A percentile compares a stretch with the other conserved stretches of the same genome.
Evolutionary conservation across 768 basidiomycete species (phyloP).

Genomic region (Naematelia encephala): DNA sequence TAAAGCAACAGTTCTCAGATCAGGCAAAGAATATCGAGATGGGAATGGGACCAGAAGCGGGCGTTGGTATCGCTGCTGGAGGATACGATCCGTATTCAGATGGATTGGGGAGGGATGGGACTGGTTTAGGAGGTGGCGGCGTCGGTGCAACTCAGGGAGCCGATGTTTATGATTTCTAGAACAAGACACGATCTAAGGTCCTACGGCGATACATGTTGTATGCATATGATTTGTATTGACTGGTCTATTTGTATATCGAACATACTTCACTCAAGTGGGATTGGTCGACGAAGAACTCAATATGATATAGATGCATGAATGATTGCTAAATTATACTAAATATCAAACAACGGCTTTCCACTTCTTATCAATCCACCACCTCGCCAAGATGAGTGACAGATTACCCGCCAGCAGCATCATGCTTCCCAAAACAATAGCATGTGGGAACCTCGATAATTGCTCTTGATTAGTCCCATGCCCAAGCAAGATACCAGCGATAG

Average conservation of each 20-base stretch:
- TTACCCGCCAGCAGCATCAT: conserved; percentile 13
- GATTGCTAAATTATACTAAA: no score
- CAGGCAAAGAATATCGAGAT: conserved; percentile 51
- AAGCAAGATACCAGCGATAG: conserved; percentile 19
- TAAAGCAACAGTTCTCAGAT: conserved; percentile 50
- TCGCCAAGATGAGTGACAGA: conserved; percentile 5
- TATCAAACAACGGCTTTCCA: conserved; percentile 12
- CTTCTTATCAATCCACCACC: conserved; percentile 11
- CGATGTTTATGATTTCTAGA: conserved; percentile 46
- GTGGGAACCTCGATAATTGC: conserved; percentile 12
- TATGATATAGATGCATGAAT: neutral
- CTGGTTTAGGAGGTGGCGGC: conserved; percentile 16
- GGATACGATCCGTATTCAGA: conserved; percentile 42
- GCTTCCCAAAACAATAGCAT: conserved; percentile 14
- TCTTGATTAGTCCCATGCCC: conserved; percentile 8
- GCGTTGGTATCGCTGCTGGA: conserved; percentile 1
- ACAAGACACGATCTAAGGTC: neutral
- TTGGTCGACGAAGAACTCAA: neutral
- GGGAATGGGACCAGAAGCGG: conserved; percentile 41
- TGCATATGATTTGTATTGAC: conserved; percentile 7
- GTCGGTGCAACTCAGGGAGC: conserved; percentile 7
- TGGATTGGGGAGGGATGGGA: conserved; percentile 23
- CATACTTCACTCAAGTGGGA: no score
- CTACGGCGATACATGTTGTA: no score
- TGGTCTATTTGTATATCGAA: no score